phyloP scores from a whole-genome alignment of 176 grass and related monocot genomes.

The Tuctoria greenei region DNA sequence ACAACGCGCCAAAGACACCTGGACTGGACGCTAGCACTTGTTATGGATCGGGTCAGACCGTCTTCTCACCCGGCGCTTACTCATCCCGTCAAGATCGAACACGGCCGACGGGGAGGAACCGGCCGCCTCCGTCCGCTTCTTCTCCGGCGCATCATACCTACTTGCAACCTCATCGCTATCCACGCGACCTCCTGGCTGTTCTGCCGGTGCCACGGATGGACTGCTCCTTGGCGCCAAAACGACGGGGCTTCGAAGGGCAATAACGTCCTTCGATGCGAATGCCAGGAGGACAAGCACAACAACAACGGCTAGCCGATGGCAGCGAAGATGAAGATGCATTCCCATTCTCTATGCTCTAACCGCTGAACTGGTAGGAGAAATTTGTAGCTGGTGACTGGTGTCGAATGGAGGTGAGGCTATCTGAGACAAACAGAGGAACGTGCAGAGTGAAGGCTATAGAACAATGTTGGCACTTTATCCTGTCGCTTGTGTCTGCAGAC shows the following conservation, averaged over 20 bases:
- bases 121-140: neutral
- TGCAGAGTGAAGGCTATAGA: neutral
- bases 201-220: neutral
- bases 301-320: slow-evolving; percentile 17
- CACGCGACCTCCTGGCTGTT: slow-evolving; percentile 8
- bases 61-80: slow-evolving; percentile 42
- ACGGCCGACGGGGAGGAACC: neutral
- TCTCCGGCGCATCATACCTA: neutral
- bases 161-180: slow-evolving; percentile 4
- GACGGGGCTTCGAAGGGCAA: slow-evolving; percentile 9
- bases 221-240: neutral
- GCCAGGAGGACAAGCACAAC: slow-evolving; percentile 35
- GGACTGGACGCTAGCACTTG: slow-evolving; percentile 29
- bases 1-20: neutral
- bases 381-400: neutral
- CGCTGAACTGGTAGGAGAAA: neutral
- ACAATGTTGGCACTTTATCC: neutral
- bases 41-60: slow-evolving; percentile 50
- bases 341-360: neutral
- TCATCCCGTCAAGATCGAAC: slow-evolving; percentile 35
- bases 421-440: neutral
- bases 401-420: neutral
- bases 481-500: slow-evolving; percentile 17
- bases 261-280: slow-evolving; percentile 3
- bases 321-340: slow-evolving; percentile 7